Evolutionary conservation across 1,139 yeast genomes (phyloP).

Genomic region (Yamadazyma oceani): DNA sequence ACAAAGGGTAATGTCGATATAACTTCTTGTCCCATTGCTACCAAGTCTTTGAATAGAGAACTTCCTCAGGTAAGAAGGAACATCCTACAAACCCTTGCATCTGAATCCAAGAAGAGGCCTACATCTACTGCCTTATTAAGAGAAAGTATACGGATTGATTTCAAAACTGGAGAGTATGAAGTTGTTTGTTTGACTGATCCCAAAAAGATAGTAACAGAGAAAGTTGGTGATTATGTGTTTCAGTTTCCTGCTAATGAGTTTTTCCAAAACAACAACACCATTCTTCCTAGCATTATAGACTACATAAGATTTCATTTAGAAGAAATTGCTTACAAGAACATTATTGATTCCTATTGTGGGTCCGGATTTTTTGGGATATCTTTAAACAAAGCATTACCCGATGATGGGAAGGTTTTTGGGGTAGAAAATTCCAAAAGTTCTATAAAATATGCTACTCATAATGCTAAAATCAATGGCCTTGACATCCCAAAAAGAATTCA

Average conservation of each 20-base stretch:
- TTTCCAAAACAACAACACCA: constrained; percentile 85
- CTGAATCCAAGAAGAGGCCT: constrained; percentile 2
- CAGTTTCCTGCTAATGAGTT: constrained; percentile 92
- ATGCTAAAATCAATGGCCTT: constrained; percentile 41
- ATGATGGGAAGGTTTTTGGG: constrained; percentile 40
- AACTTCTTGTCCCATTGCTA: constrained; percentile 89
- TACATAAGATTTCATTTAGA: constrained; percentile 29
- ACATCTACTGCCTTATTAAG: constrained; percentile 22
- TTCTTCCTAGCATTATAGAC: constrained; percentile 37
- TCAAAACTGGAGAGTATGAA: constrained; percentile 31
- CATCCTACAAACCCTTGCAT: neutral
- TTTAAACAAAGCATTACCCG: constrained; percentile 28
- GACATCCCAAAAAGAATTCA: constrained; percentile 26
- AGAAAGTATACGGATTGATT: constrained; percentile 34
- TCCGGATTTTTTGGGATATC: constrained; percentile 48
- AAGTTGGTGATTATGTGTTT: constrained; percentile 71
- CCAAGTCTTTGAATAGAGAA: constrained; percentile 58
- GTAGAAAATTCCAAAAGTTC: constrained; percentile 39
- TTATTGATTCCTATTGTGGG: constrained; percentile 49
- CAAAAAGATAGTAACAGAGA: constrained; percentile 78
- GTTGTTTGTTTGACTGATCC: constrained; percentile 53
- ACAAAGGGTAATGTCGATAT: constrained; percentile 80
- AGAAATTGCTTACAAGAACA: constrained; percentile 23
- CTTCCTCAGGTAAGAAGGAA: constrained; percentile 9
- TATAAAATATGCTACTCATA: constrained; percentile 38